Conservation (phyloP, 2,329 filamentous ascomycete species). For the Lasiodiplodia sp. region DNA sequence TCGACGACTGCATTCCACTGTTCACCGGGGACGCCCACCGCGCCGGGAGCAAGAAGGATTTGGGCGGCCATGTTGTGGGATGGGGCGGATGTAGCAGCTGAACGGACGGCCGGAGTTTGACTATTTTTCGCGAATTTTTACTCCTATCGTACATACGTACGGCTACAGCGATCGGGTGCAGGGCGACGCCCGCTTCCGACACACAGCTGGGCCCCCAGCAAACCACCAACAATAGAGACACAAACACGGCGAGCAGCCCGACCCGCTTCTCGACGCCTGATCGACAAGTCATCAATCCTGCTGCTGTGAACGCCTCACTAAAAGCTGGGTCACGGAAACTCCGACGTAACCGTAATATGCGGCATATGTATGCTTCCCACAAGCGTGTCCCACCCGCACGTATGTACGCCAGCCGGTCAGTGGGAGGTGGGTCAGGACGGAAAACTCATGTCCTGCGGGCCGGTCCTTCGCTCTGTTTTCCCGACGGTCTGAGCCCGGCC, state of each 20-base stretch:
- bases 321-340: too few relatives aligned
- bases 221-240: neutral
- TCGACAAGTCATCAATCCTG: neutral
- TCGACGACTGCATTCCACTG: neutral
- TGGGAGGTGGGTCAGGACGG: neutral
- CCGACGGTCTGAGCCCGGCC: neutral
- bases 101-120: neutral
- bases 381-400: too few relatives aligned
- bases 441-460: neutral
- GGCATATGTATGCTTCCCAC: too few relatives aligned
- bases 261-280: neutral
- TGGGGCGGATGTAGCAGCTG: neutral
- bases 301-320: neutral
- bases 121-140: neutral
- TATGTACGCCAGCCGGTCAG: neutral
- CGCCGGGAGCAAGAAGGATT: neutral
- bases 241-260: neutral
- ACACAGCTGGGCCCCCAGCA: neutral
- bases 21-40: neutral
- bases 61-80: neutral
- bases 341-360: neutral
- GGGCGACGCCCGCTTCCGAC: neutral
- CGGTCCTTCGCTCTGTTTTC: neutral
- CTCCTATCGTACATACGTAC: neutral
- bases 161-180: slow-evolving; percentile 1